phyloP scores from a whole-genome alignment of 495 filamentous ascomycete genomes.

The Chaetomium cochliodes region DNA sequence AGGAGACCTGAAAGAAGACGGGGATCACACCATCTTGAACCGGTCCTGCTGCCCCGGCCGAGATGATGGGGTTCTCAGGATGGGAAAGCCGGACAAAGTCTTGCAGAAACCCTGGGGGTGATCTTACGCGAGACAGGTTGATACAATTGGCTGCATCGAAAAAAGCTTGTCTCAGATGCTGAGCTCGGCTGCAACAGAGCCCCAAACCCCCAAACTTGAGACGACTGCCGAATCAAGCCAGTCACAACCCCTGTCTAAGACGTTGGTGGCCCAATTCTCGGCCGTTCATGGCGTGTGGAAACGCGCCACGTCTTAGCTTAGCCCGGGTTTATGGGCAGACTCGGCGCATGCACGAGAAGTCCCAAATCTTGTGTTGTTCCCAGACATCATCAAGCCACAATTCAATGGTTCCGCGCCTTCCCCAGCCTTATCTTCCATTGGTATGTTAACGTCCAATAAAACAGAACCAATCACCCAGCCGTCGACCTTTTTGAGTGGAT shows the following conservation, averaged over 20 bases:
- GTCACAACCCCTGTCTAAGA: slow-evolving; percentile 5
- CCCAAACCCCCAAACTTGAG: slow-evolving; percentile 34
- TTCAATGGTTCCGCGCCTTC: too few species aligned
- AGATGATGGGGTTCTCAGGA: slow-evolving; percentile 14
- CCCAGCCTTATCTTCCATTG: too few species aligned
- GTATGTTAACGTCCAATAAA: too few species aligned
- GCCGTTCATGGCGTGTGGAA: neutral
- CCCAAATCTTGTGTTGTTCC: too few species aligned
- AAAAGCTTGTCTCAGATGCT: slow-evolving; percentile 29
- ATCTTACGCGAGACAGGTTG: slow-evolving; percentile 22
- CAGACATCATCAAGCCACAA: too few species aligned
- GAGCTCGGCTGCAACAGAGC: slow-evolving; percentile 15
- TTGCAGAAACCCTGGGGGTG: slow-evolving; percentile 2
- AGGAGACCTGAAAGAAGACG: slow-evolving; percentile 11
- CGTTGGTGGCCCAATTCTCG: neutral
- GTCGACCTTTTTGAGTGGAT: too few species aligned
- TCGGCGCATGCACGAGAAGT: too few species aligned
- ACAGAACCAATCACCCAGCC: too few species aligned
- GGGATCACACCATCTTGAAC: slow-evolving; percentile 9
- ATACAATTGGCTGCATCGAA: slow-evolving; percentile 25
- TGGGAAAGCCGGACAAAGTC: neutral
- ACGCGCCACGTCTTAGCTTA: neutral
- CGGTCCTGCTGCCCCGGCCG: neutral
- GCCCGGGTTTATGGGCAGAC: neutral
- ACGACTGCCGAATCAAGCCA: slow-evolving; percentile 25